These are phyloP conservation scores for Rhizopogon vesiculosus DNA, from an alignment of 768 basidiomycete genomes.

Conservation along the genomic window DNA sequence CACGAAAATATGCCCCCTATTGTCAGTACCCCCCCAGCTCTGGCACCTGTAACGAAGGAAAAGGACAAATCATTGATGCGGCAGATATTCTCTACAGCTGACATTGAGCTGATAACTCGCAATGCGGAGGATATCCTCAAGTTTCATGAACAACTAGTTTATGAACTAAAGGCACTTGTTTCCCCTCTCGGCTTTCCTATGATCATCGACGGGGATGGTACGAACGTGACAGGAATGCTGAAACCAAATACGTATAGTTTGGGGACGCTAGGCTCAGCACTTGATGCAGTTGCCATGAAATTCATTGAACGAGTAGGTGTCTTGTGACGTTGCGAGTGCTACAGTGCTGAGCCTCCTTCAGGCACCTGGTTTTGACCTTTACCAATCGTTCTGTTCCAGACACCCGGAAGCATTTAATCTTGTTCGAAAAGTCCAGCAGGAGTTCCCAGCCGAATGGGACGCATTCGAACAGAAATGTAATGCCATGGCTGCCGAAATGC, in stretches of 20 bases:
- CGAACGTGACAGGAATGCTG: neutral
- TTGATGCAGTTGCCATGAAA: constrained; percentile 42
- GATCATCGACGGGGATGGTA: constrained; percentile 18
- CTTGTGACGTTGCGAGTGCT: neutral
- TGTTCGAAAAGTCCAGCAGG: constrained; percentile 59
- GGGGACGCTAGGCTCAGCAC: constrained; percentile 35
- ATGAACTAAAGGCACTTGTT: constrained; percentile 45
- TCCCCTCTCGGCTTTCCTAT: constrained; percentile 47
- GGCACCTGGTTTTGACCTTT: constrained; percentile 72
- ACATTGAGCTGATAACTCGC: constrained; percentile 56
- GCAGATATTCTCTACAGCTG: constrained; percentile 51
- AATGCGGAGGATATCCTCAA: constrained; percentile 66
- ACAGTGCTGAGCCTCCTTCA: constrained; percentile 25
- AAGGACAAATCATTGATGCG: constrained; percentile 34
- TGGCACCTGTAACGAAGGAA: constrained; percentile 10
- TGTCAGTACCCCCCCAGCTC: neutral
- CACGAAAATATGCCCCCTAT: constrained; percentile 4
- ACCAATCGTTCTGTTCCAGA: constrained; percentile 83
- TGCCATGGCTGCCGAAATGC: constrained; percentile 39
- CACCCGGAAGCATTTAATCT: constrained; percentile 80
- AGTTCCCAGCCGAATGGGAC: constrained; percentile 73
- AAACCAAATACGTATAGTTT: constrained; percentile 28
- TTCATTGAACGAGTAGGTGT: constrained; percentile 52
- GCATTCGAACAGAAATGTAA: constrained; percentile 79
- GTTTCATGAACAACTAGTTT: constrained; percentile 65